Conservation (phyloP, 208 protist genomes). For the Crithidia bombi region DNA sequence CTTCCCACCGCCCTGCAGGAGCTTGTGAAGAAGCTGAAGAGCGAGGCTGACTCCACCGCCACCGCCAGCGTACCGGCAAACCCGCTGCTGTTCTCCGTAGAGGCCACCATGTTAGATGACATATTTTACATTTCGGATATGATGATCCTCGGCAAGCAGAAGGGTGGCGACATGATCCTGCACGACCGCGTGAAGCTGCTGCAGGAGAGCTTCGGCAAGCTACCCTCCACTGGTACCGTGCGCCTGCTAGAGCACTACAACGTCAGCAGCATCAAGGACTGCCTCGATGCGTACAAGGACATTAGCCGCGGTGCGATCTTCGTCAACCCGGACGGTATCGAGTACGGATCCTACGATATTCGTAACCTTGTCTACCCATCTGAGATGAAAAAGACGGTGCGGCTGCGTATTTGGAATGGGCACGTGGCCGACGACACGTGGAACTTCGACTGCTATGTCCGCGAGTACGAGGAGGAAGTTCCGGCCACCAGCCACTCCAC, state of each 20-base stretch:
- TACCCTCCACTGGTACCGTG: slow-evolving; percentile 43
- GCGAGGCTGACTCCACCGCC: slow-evolving; percentile 21
- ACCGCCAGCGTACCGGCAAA: slow-evolving; percentile 11
- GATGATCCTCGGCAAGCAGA: slow-evolving; percentile 57
- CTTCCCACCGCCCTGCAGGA: slow-evolving; percentile 31
- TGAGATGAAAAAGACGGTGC: slow-evolving; percentile 64
- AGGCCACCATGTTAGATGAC: slow-evolving; percentile 67
- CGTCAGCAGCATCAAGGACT: slow-evolving; percentile 60
- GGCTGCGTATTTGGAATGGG: slow-evolving; percentile 74
- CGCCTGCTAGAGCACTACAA: slow-evolving; percentile 71
- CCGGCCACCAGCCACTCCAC: slow-evolving; percentile 37
- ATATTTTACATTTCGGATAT: slow-evolving; percentile 86
- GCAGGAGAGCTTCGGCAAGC: slow-evolving; percentile 53
- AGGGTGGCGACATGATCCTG: slow-evolving; percentile 62
- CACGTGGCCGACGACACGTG: slow-evolving; percentile 43
- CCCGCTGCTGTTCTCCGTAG: slow-evolving; percentile 65
- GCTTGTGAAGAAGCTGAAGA: slow-evolving; percentile 37
- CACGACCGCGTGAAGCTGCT: slow-evolving; percentile 67
- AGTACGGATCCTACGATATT: slow-evolving; percentile 69
- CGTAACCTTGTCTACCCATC: slow-evolving; percentile 77
- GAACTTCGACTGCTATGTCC: slow-evolving; percentile 75
- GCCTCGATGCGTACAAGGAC: slow-evolving; percentile 52
- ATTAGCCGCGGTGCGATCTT: slow-evolving; percentile 72
- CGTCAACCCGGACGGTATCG: slow-evolving; percentile 80
- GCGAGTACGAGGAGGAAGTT: slow-evolving; percentile 57